Conservation (phyloP, 2,329 filamentous ascomycete genomes). For the Neopestalotiopsis clavispora region DNA sequence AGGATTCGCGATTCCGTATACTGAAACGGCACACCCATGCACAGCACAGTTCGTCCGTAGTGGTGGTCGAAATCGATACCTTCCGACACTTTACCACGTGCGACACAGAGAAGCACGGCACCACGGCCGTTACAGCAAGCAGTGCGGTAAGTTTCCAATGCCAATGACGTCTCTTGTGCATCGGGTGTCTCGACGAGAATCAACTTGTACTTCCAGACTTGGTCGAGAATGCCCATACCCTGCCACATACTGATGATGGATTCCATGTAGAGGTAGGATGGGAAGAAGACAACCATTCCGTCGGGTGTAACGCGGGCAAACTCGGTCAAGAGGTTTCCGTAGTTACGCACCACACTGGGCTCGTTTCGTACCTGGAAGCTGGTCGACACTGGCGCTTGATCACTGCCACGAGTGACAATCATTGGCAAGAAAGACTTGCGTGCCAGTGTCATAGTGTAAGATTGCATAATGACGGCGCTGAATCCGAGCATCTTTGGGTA, state of each 20-base stretch:
- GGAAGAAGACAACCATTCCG: slow-evolving; percentile 99
- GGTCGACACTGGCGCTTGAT: slow-evolving; percentile 91
- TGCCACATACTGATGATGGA: slow-evolving; percentile 99
- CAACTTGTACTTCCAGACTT: slow-evolving; percentile 98
- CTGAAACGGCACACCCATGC: slow-evolving; percentile 97
- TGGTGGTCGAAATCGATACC: slow-evolving; percentile 99
- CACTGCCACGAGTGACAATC: slow-evolving; percentile 94
- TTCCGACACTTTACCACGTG: slow-evolving; percentile 94
- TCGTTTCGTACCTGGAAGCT: slow-evolving; percentile 96
- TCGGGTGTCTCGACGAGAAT: slow-evolving; percentile 98
- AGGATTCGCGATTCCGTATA: slow-evolving; percentile 98
- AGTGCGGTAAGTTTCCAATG: slow-evolving; percentile 94
- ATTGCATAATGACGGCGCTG: slow-evolving; percentile 90
- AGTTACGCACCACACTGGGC: slow-evolving; percentile 95
- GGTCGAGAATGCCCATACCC: slow-evolving; percentile 95
- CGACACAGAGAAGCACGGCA: slow-evolving; percentile 91
- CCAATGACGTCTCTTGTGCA: slow-evolving; percentile 93
- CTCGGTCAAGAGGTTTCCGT: slow-evolving; percentile 89
- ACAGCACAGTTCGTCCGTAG: slow-evolving; percentile 93
- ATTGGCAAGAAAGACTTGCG: slow-evolving; percentile 95
- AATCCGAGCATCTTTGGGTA: slow-evolving; percentile 99
- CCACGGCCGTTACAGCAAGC: slow-evolving; percentile 97
- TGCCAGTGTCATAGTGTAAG: slow-evolving; percentile 95
- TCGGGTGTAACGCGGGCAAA: slow-evolving; percentile 96
- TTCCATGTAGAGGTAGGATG: slow-evolving; percentile 98